Evolutionary conservation across 768 basidiomycete species (phyloP).

Genomic region (Boletus rex-veris): DNA sequence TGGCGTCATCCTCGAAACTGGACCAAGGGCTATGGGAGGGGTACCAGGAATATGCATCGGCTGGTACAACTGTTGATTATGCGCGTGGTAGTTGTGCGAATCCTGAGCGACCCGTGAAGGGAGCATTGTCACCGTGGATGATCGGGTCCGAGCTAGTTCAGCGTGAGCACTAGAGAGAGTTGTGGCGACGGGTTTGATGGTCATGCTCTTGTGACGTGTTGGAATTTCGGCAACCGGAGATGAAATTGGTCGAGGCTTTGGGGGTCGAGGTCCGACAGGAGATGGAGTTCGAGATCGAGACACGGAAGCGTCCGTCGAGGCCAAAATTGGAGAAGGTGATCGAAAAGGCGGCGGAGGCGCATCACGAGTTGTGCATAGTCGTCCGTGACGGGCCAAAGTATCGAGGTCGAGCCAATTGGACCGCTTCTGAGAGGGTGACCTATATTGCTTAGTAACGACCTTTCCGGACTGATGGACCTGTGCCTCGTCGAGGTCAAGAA

Average conservation of each 20-base stretch:
- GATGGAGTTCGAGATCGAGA: slow-evolving; percentile 45
- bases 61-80: slow-evolving; percentile 32
- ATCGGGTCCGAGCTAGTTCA: slow-evolving; percentile 25
- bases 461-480: slow-evolving; percentile 22
- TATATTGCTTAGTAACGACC: slow-evolving; percentile 40
- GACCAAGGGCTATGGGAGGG: slow-evolving; percentile 9
- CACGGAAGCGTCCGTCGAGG: slow-evolving; percentile 10
- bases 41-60: slow-evolving; percentile 28
- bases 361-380: slow-evolving; percentile 25
- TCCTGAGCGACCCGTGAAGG: slow-evolving; percentile 24
- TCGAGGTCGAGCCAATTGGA: slow-evolving; percentile 15
- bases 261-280: slow-evolving; percentile 50
- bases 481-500: slow-evolving; percentile 33
- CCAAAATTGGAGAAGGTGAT: slow-evolving; percentile 24
- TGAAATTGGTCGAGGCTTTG: slow-evolving; percentile 28
- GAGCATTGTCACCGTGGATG: slow-evolving; percentile 29
- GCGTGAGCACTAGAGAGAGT: slow-evolving; percentile 15
- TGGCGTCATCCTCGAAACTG: slow-evolving; percentile 1
- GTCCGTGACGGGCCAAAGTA: slow-evolving; percentile 5
- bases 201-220: slow-evolving; percentile 32
- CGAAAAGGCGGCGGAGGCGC: slow-evolving; percentile 29
- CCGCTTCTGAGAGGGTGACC: slow-evolving; percentile 37
- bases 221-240: slow-evolving; percentile 28
- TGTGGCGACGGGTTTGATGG: slow-evolving; percentile 21
- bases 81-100: slow-evolving; percentile 31